A percentile compares a stretch with the other conserved stretches of the same genome.
Conservation (phyloP, 768 basidiomycete genomes). For the Lactifluus rugatus region DNA sequence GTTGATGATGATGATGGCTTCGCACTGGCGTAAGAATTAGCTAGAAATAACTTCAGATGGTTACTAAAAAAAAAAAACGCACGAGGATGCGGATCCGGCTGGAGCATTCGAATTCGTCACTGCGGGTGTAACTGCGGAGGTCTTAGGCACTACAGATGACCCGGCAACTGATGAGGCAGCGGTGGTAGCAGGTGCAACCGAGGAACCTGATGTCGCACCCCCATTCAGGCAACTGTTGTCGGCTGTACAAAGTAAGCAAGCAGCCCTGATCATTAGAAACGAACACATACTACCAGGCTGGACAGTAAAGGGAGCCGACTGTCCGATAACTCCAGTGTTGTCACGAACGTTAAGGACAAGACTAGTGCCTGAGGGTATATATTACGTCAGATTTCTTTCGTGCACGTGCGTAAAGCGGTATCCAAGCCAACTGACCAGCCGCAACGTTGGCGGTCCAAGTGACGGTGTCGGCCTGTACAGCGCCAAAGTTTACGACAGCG, state of each 20-base stretch:
- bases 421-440: conserved; percentile 30
- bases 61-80: background rate
- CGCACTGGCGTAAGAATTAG: background rate
- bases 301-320: conserved; percentile 46
- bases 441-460: conserved; percentile 49
- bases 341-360: conserved; percentile 59
- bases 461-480: conserved; percentile 30
- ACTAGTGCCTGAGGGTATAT: conserved; percentile 31
- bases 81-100: conserved; percentile 1
- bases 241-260: conserved; percentile 18
- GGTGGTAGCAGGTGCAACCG: background rate
- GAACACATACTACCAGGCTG: conserved; percentile 23
- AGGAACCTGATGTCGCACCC: background rate
- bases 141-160: background rate
- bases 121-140: background rate
- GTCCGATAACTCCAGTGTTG: conserved; percentile 37
- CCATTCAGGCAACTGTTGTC: conserved; percentile 32
- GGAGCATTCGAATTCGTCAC: background rate
- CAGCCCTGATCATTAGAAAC: background rate
- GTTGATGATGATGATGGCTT: background rate
- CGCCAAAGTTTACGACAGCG: conserved; percentile 40
- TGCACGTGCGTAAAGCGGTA: background rate
- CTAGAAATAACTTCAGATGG: no score
- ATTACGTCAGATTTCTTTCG: background rate
- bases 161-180: background rate